Evolutionary conservation across 805 yeast genomes (phyloP).

Genomic region (Candida nonsorbophila): DNA sequence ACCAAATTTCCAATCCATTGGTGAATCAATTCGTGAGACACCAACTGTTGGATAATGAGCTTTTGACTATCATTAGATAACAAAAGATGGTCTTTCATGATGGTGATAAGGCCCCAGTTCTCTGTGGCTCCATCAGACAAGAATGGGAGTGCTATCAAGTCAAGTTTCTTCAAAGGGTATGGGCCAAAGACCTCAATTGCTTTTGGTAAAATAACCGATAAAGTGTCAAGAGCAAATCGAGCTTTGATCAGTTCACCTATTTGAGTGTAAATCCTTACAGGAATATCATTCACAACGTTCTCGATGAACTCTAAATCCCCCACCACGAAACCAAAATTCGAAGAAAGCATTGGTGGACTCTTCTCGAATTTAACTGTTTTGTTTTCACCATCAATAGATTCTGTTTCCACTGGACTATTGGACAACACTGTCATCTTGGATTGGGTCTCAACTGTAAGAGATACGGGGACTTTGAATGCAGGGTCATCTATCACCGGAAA

Average conservation of each 20-base stretch:
- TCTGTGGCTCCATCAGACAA: constrained; percentile 78
- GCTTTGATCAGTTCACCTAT: constrained; percentile 46
- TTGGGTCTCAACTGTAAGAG: constrained; percentile 43
- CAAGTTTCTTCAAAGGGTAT: constrained; percentile 62
- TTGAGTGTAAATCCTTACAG: constrained; percentile 52
- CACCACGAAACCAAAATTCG: constrained; percentile 61
- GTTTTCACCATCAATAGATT: constrained; percentile 10
- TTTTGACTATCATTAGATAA: constrained; percentile 15
- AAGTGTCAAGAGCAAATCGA: constrained; percentile 44
- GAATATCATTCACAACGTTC: constrained; percentile 14
- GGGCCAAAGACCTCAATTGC: constrained; percentile 40
- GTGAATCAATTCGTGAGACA: constrained; percentile 72
- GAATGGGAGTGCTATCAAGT: constrained; percentile 64
- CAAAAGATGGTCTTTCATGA: constrained; percentile 45
- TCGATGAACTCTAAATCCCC: constrained; percentile 59
- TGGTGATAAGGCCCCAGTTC: constrained; percentile 65
- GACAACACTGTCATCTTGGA: constrained; percentile 47
- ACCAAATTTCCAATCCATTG: constrained; percentile 76
- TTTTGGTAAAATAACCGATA: constrained; percentile 43
- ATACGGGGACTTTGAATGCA: constrained; percentile 45
- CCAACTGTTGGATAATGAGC: constrained; percentile 43
- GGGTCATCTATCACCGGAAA: constrained; percentile 72
- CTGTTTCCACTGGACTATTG: constrained; percentile 32
- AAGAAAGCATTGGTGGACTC: constrained; percentile 57
- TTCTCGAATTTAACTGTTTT: constrained; percentile 35